phyloP scores from a whole-genome alignment of 2,329 filamentous ascomycete genomes.

The Diaporthe capsici region DNA sequence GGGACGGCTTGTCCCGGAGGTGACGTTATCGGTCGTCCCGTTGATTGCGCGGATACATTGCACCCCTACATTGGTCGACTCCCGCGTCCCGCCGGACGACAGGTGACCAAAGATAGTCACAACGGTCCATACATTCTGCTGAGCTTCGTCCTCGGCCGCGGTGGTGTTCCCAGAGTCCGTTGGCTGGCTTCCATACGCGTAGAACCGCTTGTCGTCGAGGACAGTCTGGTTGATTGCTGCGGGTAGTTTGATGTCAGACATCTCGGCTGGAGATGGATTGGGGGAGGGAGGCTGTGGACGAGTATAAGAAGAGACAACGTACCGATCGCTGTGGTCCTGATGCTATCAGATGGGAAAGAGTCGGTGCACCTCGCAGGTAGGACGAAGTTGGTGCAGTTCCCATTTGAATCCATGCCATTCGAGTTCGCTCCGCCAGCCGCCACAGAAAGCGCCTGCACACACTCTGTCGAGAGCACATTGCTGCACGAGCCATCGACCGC shows the following conservation, averaged over 20 bases:
- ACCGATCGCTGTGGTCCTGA: conserved; percentile 3
- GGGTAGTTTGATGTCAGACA: not conserved
- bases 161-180: conserved; percentile 15
- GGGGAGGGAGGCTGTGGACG: too few relatives aligned
- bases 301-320: not conserved
- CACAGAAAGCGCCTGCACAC: conserved; percentile 19
- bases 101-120: conserved; percentile 34
- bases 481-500: conserved; percentile 28
- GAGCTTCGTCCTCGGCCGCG: conserved; percentile 16
- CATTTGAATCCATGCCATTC: conserved; percentile 28
- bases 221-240: conserved; percentile 30
- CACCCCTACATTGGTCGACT: conserved; percentile 21
- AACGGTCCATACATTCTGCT: conserved; percentile 30
- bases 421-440: conserved; percentile 14
- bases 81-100: not conserved
- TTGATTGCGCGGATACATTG: conserved; percentile 33
- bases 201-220: conserved; percentile 36
- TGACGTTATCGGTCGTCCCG: conserved; percentile 26
- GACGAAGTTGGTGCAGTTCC: conserved; percentile 18
- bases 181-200: conserved; percentile 27
- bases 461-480: conserved; percentile 10
- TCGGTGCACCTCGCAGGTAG: conserved; percentile 20
- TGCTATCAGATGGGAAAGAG: conserved; percentile 12
- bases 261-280: not conserved
- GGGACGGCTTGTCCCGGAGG: not conserved